Percentiles rank a stretch among this genome's conserved stretches.
phyloP scores from a whole-genome alignment of 1,284 basidiomycete genomes.

The Austroboletus novae-zelandiae region DNA sequence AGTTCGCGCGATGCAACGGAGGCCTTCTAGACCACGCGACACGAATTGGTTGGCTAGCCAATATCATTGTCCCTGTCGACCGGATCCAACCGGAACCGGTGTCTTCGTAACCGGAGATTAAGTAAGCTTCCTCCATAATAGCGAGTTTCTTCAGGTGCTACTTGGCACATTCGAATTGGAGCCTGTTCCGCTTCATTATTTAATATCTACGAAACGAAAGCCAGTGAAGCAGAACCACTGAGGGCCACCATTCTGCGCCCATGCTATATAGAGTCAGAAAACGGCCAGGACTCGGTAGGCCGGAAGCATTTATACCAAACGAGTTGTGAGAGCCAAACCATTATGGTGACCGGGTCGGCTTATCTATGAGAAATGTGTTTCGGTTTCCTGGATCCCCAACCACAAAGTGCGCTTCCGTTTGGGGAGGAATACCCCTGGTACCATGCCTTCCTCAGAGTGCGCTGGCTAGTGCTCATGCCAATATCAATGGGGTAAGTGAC shows the following conservation, averaged over 20 bases:
- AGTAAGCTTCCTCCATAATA: background rate
- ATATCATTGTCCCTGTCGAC: background rate
- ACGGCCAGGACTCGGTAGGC: background rate
- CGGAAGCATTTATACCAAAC: background rate
- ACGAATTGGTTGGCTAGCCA: background rate
- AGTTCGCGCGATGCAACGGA: constrained; percentile 1
- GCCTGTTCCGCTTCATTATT: background rate
- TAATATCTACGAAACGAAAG: background rate
- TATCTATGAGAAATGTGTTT: background rate
- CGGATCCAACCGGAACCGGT: background rate
- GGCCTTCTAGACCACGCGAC: background rate
- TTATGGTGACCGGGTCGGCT: background rate
- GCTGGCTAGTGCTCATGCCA: background rate
- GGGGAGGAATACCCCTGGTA: background rate
- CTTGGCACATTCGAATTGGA: background rate
- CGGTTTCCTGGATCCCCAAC: background rate
- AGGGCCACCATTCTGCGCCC: background rate
- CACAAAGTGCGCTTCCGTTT: background rate
- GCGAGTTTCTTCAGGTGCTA: background rate
- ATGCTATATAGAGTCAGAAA: background rate
- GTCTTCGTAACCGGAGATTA: background rate
- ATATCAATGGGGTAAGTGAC: background rate
- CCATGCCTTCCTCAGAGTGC: too few species aligned
- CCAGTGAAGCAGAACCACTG: background rate
- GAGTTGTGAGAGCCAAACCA: background rate